Evolutionary conservation across 2,329 filamentous ascomycete genomes (phyloP).

Genomic region (Endothia cerciana): DNA sequence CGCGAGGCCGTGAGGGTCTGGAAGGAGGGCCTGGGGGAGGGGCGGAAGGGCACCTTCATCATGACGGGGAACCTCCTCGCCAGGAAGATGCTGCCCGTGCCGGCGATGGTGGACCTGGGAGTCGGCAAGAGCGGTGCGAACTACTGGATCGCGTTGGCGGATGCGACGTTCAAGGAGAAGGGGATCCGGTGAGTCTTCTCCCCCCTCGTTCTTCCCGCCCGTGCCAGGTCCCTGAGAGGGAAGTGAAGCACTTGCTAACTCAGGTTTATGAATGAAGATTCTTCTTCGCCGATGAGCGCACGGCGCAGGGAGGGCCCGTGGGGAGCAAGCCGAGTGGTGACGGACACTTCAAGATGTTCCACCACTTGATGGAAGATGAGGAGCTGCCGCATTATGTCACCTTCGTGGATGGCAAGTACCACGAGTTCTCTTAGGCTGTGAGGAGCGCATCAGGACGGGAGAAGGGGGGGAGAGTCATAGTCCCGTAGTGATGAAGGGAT

Average conservation of each 20-base stretch:
- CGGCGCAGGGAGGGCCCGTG: slow-evolving; percentile 19
- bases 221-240: background rate
- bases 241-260: slow-evolving; percentile 6
- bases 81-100: slow-evolving; percentile 14
- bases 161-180: slow-evolving; percentile 23
- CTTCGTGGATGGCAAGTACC: slow-evolving; percentile 27
- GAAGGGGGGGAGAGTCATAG: background rate
- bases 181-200: slow-evolving; percentile 26
- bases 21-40: slow-evolving; percentile 1
- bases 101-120: slow-evolving; percentile 19
- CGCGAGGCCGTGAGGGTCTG: slow-evolving; percentile 26
- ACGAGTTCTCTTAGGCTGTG: slow-evolving; percentile 6
- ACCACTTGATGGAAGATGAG: slow-evolving; percentile 18
- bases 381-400: slow-evolving; percentile 27
- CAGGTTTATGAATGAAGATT: slow-evolving; percentile 15
- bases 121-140: slow-evolving; percentile 24
- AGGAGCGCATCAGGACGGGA: background rate
- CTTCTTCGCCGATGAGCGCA: slow-evolving; percentile 31
- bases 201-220: background rate
- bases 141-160: slow-evolving; percentile 24
- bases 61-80: slow-evolving; percentile 27
- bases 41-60: slow-evolving; percentile 25
- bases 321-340: slow-evolving; percentile 15
- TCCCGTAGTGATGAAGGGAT: background rate
- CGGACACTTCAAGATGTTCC: slow-evolving; percentile 19